Evolutionary conservation across 2,329 filamentous ascomycete species (phyloP), one percentile per base, ranked within the genome.

Genomic region (Cordyceps cicadae): DNA sequence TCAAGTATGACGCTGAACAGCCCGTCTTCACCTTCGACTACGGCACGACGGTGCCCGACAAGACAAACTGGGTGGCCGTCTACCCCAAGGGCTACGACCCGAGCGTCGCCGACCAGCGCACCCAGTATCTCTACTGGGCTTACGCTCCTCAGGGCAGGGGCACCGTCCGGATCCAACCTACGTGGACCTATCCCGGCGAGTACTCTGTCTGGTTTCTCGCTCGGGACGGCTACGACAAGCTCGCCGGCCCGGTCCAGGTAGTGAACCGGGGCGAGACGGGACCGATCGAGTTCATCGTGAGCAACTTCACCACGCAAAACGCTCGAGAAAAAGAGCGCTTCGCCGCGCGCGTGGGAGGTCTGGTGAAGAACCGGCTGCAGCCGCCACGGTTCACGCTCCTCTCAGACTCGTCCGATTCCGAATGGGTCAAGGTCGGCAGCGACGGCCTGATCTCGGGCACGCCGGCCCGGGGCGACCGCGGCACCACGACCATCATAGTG

Each of bases 381-480:
- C 26, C 60, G 15, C 53, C 62, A 0, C 68, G 70, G 17, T 66
- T 45, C 9, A 76, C 73, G 50, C 64, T 69, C 39, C 70, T 69
- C 8, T 58, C 64, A 5, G 62, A 65, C 34, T 61, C 58, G 12
- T 61, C 62, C 2, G 65, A 66, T n/a, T 59, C 53, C 49, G 64
- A 64, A 26, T 77, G 76, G 76, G 64, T 74, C 41, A 55, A 63
- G 0, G 65, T 77, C 6, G 67, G 67, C 15, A 3, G 63, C 14
- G 68, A 71, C 5, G 76, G 76, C 14, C 52, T 66, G 32, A 62
- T 77, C 46, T 70, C 68, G n/a, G 75, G 76, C 46, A 74, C 64
- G 2, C 75, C 75, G 0, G 62, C 62, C 2, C 57, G 52, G 8
- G 62, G 62, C 1, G 63, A 64, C 11, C 43, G 61, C 3, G 62